These are phyloP conservation scores for Candida andamanensis DNA, from an alignment of 805 yeast genomes.

Conservation along the genomic window DNA sequence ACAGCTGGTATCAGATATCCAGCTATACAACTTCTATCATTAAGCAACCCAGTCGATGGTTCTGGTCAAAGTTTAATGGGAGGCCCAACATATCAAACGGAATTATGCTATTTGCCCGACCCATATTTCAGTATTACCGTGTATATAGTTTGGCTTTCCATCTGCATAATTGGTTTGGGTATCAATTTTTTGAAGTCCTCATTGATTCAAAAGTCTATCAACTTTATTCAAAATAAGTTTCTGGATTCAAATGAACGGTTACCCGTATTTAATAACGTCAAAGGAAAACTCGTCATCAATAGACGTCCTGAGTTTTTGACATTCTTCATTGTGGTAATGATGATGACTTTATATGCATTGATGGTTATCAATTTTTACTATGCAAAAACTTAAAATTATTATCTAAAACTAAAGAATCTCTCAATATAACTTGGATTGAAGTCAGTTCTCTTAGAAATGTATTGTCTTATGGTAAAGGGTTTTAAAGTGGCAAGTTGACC, in stretches of 20 bases:
- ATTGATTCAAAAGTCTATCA: neutral
- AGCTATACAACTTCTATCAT: slow-evolving; percentile 36
- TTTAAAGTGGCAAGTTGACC: slow-evolving; percentile 69
- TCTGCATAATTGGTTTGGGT: slow-evolving; percentile 11
- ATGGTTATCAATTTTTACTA: too few species aligned
- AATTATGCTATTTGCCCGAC: slow-evolving; percentile 52
- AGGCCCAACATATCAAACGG: slow-evolving; percentile 29
- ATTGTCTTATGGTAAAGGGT: slow-evolving; percentile 57
- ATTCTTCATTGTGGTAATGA: too few species aligned
- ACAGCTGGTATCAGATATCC: slow-evolving; percentile 39
- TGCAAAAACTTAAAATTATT: too few species aligned
- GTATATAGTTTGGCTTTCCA: slow-evolving; percentile 23
- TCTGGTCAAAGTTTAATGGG: slow-evolving; percentile 1
- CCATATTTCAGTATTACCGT: slow-evolving; percentile 43
- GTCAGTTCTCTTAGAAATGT: slow-evolving; percentile 65
- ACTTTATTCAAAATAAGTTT: too few species aligned
- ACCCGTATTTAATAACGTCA: neutral
- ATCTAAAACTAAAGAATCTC: slow-evolving; percentile 36
- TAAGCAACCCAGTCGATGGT: slow-evolving; percentile 35
- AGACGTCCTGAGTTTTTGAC: too few species aligned
- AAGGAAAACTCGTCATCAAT: too few species aligned
- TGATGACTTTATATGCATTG: too few species aligned
- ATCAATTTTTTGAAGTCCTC: slow-evolving; percentile 8
- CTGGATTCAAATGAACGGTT: too few species aligned
- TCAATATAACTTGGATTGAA: slow-evolving; percentile 53